A percentile compares a stretch with the other conserved stretches of the same genome.
Conservation (phyloP, 2,329 filamentous ascomycete species). For the Aspergillus ibericus region DNA sequence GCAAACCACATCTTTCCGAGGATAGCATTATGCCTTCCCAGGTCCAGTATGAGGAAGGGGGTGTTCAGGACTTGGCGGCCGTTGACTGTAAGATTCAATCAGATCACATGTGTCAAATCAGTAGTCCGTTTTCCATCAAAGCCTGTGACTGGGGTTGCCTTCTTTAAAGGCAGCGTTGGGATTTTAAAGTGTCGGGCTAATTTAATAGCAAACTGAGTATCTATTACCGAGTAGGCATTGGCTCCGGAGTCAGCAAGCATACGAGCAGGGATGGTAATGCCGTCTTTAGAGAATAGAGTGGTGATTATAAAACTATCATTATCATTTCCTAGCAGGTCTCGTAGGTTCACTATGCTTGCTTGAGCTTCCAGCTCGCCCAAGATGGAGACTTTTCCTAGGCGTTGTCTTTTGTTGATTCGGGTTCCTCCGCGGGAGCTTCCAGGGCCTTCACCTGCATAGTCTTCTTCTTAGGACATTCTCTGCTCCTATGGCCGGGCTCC, state of each 20-base stretch:
- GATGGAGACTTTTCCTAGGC: not conserved
- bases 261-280: not conserved
- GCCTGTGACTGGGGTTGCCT: not conserved
- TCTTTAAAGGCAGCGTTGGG: not conserved
- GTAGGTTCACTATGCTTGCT: too few species aligned
- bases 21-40: not conserved
- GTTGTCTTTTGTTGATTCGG: not conserved
- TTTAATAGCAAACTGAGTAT: rapidly evolving
- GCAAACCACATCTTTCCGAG: not conserved
- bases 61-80: not conserved
- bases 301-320: too few species aligned
- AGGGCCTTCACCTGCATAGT: not conserved
- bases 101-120: not conserved
- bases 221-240: not conserved
- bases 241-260: not conserved
- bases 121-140: not conserved
- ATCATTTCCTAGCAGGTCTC: too few species aligned
- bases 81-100: not conserved
- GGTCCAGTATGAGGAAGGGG: not conserved
- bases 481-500: too few species aligned
- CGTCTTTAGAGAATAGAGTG: not conserved
- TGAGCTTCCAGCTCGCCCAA: too few species aligned
- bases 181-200: not conserved
- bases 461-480: too few species aligned
- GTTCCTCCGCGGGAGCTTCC: not conserved